Evolutionary conservation across 345 rosid genomes (phyloP).

Genomic region (Populus ilicifolia): DNA sequence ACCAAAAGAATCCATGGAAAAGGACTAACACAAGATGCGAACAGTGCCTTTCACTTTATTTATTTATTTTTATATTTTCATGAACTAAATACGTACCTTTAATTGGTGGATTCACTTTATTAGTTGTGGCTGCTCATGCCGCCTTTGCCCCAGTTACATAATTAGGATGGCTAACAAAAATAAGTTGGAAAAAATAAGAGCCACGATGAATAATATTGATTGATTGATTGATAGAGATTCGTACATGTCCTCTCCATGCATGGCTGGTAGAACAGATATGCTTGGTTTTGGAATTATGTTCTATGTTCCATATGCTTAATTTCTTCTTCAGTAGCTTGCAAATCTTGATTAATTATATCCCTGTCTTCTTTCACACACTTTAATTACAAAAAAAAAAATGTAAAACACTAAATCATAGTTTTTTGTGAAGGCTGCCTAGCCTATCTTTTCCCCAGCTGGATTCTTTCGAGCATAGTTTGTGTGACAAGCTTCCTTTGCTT

Average conservation of each 20-base stretch:
- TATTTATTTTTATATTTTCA: slow-evolving; percentile 4
- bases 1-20: slow-evolving; percentile 34
- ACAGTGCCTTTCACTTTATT: background rate
- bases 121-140: slow-evolving; percentile 27
- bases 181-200: background rate
- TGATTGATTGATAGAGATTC: slow-evolving; percentile 6
- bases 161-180: background rate
- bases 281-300: background rate
- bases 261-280: slow-evolving; percentile 1
- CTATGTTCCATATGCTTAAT: background rate
- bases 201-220: background rate
- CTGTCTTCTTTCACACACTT: background rate
- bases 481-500: slow-evolving; percentile 37
- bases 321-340: background rate
- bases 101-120: slow-evolving; percentile 43
- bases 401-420: slow-evolving; percentile 10
- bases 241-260: slow-evolving; percentile 8
- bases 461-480: slow-evolving; percentile 23
- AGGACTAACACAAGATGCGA: slow-evolving; percentile 37
- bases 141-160: slow-evolving; percentile 2
- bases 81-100: slow-evolving; percentile 14
- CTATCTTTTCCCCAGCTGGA: slow-evolving; percentile 11
- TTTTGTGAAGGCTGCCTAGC: slow-evolving; percentile 11
- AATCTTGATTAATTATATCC: background rate
- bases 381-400: background rate